Conservation (phyloP, 148 eudicot species). For the Dysphania ambrosioides region DNA sequence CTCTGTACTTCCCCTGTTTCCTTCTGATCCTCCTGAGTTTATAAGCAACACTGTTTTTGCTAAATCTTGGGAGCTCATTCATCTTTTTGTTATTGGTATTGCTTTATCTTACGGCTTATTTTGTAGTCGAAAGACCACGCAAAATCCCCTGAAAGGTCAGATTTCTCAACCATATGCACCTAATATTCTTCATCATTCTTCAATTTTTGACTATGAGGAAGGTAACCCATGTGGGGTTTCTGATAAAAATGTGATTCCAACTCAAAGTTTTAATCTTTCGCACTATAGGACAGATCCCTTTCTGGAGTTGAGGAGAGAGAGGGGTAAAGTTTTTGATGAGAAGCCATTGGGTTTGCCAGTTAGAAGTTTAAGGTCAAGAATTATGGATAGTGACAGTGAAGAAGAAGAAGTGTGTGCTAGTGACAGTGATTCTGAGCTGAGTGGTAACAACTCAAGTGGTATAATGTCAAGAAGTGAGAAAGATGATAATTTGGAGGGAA, state of each 20-base stretch:
- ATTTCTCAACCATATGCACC: constrained; percentile 26
- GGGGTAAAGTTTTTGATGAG: constrained; percentile 27
- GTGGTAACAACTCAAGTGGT: constrained; percentile 21
- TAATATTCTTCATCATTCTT: constrained; percentile 38
- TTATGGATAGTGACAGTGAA: constrained; percentile 38
- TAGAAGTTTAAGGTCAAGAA: constrained; percentile 58
- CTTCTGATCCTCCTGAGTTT: constrained; percentile 57
- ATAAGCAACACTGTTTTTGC: constrained; percentile 41
- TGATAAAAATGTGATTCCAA: constrained; percentile 28
- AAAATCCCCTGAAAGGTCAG: constrained; percentile 11
- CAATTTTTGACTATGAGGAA: constrained; percentile 55
- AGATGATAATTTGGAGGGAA: constrained; percentile 48
- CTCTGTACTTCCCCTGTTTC: constrained; percentile 45
- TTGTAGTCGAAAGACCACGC: constrained; percentile 30
- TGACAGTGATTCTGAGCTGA: constrained; percentile 29
- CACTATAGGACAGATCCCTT: constrained; percentile 35
- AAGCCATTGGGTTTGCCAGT: constrained; percentile 65
- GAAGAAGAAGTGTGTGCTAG: constrained; percentile 26
- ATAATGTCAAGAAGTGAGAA: constrained; percentile 14
- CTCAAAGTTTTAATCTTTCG: constrained; percentile 29
- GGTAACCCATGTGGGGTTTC: constrained; percentile 41
- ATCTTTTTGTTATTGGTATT: constrained; percentile 63
- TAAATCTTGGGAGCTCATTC: constrained; percentile 61
- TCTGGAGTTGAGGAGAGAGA: constrained; percentile 35
- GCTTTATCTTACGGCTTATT: constrained; percentile 70